Evolutionary conservation across 129 eudicot species (phyloP).

Genomic region (Lactuca saligna): DNA sequence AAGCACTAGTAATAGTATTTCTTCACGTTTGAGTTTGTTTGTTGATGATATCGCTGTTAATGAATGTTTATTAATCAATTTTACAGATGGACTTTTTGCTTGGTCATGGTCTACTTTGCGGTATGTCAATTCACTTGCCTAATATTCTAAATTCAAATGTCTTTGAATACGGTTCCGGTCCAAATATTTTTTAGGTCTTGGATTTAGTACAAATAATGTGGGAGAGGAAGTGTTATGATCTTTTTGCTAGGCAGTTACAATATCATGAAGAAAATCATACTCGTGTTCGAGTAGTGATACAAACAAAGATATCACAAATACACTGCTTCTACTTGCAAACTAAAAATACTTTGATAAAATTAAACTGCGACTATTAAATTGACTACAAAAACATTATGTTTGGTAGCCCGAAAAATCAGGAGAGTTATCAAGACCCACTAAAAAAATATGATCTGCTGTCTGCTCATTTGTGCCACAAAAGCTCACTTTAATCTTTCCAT

Average conservation of each 20-base stretch:
- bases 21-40: background rate
- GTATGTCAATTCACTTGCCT: constrained; percentile 39
- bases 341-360: no score
- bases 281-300: no score
- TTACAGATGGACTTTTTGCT: constrained; percentile 80
- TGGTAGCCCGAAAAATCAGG: no score
- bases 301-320: background rate
- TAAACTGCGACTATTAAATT: no score
- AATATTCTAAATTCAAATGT: background rate
- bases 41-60: background rate
- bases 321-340: background rate
- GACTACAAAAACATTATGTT: no score
- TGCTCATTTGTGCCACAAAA: no score
- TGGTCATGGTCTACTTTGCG: constrained; percentile 74
- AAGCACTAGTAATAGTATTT: background rate
- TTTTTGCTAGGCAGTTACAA: background rate
- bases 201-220: background rate
- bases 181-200: background rate
- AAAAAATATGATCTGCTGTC: no score
- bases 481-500: no score
- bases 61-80: background rate
- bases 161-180: background rate
- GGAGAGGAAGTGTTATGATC: background rate
- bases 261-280: no score
- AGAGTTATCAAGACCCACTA: no score